Evolutionary conservation across 257 asterid species (phyloP).

Genomic region (Thymus mandschuricus): DNA sequence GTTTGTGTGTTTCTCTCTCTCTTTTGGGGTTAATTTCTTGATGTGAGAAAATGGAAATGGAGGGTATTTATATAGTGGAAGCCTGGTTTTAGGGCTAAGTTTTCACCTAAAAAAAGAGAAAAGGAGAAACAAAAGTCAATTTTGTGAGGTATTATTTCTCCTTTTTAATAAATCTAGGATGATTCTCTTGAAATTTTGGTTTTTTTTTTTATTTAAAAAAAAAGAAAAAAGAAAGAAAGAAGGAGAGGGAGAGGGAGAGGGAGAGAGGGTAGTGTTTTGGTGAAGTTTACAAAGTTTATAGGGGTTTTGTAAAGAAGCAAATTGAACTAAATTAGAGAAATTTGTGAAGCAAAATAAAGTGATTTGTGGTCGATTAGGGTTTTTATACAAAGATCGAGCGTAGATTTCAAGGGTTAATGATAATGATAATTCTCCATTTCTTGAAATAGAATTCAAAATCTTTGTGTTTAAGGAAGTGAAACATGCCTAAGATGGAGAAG

Average conservation of each 20-base stretch:
- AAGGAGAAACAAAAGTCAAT: slow-evolving; percentile 27
- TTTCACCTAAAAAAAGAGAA: not conserved
- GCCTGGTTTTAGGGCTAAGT: not conserved
- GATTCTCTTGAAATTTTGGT: slow-evolving; percentile 17
- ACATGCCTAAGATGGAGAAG: not conserved
- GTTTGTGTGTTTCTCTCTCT: not conserved
- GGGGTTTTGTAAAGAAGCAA: not conserved
- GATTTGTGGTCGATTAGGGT: not conserved
- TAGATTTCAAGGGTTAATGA: not conserved
- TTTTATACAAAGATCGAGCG: not conserved
- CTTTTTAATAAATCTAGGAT: slow-evolving; percentile 25
- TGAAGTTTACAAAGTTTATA: not conserved
- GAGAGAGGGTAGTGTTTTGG: not conserved
- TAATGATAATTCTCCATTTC: slow-evolving; percentile 6
- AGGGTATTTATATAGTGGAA: slow-evolving; percentile 22
- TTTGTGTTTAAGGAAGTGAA: too few relatives aligned
- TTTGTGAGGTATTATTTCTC: slow-evolving; percentile 3
- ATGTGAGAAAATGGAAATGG: not conserved
- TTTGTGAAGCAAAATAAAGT: not conserved
- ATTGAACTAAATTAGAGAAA: not conserved
- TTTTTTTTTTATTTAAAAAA: not conserved
- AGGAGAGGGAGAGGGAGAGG: too few relatives aligned
- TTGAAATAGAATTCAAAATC: slow-evolving; percentile 26
- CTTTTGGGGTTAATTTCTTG: not conserved
- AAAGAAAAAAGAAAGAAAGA: too few relatives aligned